Percentiles rank a stretch among this genome's conserved stretches.
phyloP scores from a whole-genome alignment of 2,329 filamentous ascomycete species.

The Arthrobotrys conoides region DNA sequence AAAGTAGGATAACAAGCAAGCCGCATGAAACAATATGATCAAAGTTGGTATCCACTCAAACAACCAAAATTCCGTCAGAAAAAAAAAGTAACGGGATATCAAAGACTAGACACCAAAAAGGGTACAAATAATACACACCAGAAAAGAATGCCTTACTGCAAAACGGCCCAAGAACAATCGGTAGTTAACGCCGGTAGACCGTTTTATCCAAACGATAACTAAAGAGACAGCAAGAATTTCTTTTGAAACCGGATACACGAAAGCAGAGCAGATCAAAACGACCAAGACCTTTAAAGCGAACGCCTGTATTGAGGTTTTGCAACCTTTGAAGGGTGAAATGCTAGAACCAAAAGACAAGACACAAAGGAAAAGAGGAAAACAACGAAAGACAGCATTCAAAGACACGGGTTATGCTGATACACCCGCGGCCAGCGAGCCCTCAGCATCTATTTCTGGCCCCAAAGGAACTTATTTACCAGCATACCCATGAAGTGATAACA shows the following conservation, averaged over 20 bases:
- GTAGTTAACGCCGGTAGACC: slow-evolving; percentile 43
- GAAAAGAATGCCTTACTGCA: slow-evolving; percentile 30
- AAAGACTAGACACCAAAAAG: slow-evolving; percentile 21
- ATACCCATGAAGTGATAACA: background rate
- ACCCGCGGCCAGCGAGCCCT: background rate
- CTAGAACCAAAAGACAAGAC: slow-evolving; percentile 11
- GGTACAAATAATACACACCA: slow-evolving; percentile 22
- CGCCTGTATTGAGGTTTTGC: slow-evolving; percentile 38
- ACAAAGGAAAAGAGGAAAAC: slow-evolving; percentile 14
- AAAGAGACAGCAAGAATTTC: slow-evolving; percentile 1
- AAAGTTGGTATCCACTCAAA: slow-evolving; percentile 20
- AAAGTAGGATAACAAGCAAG: slow-evolving; percentile 7
- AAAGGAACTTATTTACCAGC: background rate
- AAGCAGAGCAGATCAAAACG: background rate
- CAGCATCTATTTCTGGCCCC: slow-evolving; percentile 7
- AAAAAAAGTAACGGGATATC: slow-evolving; percentile 14
- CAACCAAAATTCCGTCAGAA: slow-evolving; percentile 1
- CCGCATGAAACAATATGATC: slow-evolving; percentile 11
- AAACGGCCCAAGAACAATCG: slow-evolving; percentile 12
- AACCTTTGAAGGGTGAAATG: slow-evolving; percentile 8
- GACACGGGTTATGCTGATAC: background rate
- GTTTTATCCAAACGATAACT: slow-evolving; percentile 10
- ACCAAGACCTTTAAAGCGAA: slow-evolving; percentile 34
- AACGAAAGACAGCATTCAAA: background rate
- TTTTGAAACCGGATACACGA: slow-evolving; percentile 4